Evolutionary conservation across 2,329 filamentous ascomycete genomes (phyloP).

Genomic region (Scedosporium dehoogii): DNA sequence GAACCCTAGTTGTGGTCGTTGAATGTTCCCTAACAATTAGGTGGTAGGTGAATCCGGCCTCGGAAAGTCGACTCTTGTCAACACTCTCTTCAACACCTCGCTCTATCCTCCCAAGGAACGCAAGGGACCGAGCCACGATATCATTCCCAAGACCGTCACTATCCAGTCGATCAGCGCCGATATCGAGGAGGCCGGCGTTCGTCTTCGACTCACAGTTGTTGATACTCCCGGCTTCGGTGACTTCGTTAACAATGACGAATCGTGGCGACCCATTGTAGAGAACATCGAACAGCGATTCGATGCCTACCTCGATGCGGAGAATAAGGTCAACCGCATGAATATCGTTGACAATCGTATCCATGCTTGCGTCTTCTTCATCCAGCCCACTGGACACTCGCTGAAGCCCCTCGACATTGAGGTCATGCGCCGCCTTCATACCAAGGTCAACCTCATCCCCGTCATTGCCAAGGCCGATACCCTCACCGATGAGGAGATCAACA

Average conservation of each 20-base stretch:
- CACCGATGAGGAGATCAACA: conserved; percentile 88
- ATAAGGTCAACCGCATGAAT: conserved; percentile 99
- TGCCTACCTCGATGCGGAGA: conserved; percentile 96
- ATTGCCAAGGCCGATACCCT: conserved; percentile 98
- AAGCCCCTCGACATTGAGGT: conserved; percentile 99
- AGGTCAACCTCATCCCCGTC: conserved; percentile 99
- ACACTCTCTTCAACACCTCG: conserved; percentile 99
- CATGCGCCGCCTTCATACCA: conserved; percentile 98
- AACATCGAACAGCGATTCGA: conserved; percentile 99
- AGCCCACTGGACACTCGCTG: conserved; percentile 94
- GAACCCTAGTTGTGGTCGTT: conserved; percentile 3
- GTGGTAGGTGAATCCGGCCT: conserved; percentile 87
- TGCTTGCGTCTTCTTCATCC: conserved; percentile 98
- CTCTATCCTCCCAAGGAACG: conserved; percentile 98
- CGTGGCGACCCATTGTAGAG: conserved; percentile 97
- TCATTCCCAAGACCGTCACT: conserved; percentile 94
- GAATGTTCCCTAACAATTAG: neutral
- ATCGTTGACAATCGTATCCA: conserved; percentile 99
- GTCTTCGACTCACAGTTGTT: conserved; percentile 90
- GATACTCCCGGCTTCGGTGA: conserved; percentile 97
- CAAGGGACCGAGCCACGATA: conserved; percentile 93
- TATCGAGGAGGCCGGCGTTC: conserved; percentile 97
- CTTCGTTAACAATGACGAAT: conserved; percentile 99
- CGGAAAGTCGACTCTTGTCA: conserved; percentile 97
- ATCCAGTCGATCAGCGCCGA: conserved; percentile 93